phyloP scores from a whole-genome alignment of 169 alveolate genomes.

The Fabrea salina region DNA sequence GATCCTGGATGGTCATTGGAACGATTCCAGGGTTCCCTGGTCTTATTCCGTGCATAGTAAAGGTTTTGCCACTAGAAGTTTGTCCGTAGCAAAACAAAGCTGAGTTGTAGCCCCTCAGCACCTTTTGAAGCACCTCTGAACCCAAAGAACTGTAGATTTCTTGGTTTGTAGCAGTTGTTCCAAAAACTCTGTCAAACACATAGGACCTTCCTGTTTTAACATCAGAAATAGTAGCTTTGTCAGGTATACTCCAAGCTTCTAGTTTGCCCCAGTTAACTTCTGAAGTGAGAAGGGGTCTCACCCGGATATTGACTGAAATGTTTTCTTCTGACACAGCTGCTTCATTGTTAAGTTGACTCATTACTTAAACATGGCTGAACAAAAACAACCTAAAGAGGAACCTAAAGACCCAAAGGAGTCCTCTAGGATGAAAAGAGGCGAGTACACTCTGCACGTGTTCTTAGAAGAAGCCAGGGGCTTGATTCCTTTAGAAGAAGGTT shows the following conservation, averaged over 20 bases:
- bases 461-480: conserved; percentile 62
- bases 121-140: too few species aligned
- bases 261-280: too few species aligned
- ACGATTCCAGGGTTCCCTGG: conserved; percentile 74
- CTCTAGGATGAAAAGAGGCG: conserved; percentile 61
- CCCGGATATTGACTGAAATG: neutral
- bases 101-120: conserved; percentile 76
- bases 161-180: too few species aligned
- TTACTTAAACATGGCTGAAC: too few species aligned
- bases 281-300: neutral
- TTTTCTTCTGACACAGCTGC: too few species aligned
- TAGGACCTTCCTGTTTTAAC: too few species aligned
- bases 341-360: too few species aligned
- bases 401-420: neutral
- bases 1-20: conserved; percentile 72
- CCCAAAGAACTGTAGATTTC: too few species aligned
- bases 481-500: conserved; percentile 28
- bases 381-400: neutral
- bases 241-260: too few species aligned
- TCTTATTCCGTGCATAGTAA: conserved; percentile 78
- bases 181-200: too few species aligned
- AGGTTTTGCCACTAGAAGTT: conserved; percentile 85
- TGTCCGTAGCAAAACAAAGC: conserved; percentile 79
- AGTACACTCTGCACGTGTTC: conserved; percentile 65
- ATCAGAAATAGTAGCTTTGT: too few species aligned